A percentile compares a stretch with the other conserved stretches of the same genome.
Conservation (phyloP, 768 basidiomycete genomes). For the Clitopilus hobsonii region DNA sequence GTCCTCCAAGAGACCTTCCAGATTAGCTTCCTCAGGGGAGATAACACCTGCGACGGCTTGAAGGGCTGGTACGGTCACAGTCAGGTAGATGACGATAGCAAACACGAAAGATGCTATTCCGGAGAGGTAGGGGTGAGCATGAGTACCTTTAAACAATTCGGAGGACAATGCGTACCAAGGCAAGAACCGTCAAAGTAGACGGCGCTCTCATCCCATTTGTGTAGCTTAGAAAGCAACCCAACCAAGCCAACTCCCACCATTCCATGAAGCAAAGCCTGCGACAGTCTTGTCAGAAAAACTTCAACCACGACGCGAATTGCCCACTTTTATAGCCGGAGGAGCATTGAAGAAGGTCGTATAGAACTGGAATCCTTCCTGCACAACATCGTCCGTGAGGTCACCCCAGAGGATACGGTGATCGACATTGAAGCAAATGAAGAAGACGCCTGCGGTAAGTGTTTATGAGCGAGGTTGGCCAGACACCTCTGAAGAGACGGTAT, state of each 20-base stretch:
- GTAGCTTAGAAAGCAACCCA: conserved; percentile 73
- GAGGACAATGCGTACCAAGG: conserved; percentile 52
- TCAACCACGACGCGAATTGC: no score
- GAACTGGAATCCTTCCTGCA: conserved; percentile 81
- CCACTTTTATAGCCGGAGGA: conserved; percentile 88
- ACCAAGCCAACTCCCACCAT: conserved; percentile 76
- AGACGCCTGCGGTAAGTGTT: conserved; percentile 47
- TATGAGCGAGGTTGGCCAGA: conserved; percentile 2
- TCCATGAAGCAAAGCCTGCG: conserved; percentile 85
- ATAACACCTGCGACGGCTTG: conserved; percentile 68
- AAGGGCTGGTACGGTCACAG: conserved; percentile 75
- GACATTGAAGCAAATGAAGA: conserved; percentile 82
- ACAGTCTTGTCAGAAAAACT: no score
- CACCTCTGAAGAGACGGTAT: conserved; percentile 12
- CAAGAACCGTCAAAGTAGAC: conserved; percentile 93
- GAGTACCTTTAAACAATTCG: background rate
- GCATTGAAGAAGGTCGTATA: conserved; percentile 92
- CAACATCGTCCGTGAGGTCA: conserved; percentile 54
- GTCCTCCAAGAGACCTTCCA: conserved; percentile 49
- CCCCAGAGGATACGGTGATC: conserved; percentile 84
- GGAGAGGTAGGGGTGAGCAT: conserved; percentile 6
- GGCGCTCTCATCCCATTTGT: conserved; percentile 89
- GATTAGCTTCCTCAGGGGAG: background rate
- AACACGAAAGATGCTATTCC: conserved; percentile 68
- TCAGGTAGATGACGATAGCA: conserved; percentile 72